Base-by-base conservation (phyloP, 768 basidiomycete genomes). In the Pisolithus orientalis region DNA sequence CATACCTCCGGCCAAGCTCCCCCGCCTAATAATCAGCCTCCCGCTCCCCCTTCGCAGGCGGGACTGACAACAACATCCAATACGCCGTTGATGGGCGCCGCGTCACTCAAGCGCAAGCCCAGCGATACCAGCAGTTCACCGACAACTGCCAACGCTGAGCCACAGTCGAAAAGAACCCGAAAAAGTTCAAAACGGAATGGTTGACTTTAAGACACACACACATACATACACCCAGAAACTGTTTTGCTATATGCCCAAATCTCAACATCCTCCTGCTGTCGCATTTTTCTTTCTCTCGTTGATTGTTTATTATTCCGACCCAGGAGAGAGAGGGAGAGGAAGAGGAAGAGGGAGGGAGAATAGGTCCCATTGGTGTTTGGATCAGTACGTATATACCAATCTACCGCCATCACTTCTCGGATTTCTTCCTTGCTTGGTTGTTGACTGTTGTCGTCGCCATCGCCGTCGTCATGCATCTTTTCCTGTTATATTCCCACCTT, bases 81-180 rank as follows among this genome's bases (percentile, higher is more conserved):
- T 13, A 34, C 11, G 34, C 14, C 81, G 2, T 70, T 79, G 7
- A 59, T 79, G 67, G 50, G 73, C 31, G 67, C 72, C 59, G 69
- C 79, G 44, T 69, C 77, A 29, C 67, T 82, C 62, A 85, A 84
- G 66, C 74, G 82, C 60, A 84, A 83, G 53, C 72, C 58, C 52
- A 64, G 60, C 55, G 69, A 74, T 54, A 66, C 69, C 54, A 66
- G 77, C 17, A 47, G 31, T 16, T 82, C 84, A 27, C 81, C 84
- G 39, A 77, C 78, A 34, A 72, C 75, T 48, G 66, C 71, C 53
- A 72, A 70, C 49, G 70, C 65, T 57, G 75, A 79, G 48, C 74
- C 76, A 55, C 78, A 74, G 38, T 66, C 75, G 37, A 58, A 72
- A 57, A 87, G 83, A 70, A 61, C 75, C 34, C 78, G 85, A 53